phyloP scores from a whole-genome alignment of 257 asterid genomes.

The Voacanga thouarsii region DNA sequence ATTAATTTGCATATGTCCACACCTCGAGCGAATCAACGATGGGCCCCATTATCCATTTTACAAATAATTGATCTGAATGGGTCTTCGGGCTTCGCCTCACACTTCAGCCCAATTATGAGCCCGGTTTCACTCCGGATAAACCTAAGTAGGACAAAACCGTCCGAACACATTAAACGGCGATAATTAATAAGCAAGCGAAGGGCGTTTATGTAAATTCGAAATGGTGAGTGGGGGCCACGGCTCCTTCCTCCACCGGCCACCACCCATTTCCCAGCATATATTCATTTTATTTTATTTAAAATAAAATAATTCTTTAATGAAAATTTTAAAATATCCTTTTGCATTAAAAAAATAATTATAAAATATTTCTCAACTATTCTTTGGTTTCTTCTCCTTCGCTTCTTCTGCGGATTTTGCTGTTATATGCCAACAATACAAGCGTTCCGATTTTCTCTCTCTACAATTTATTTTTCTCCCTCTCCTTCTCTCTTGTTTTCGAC shows the following conservation, averaged over 20 bases:
- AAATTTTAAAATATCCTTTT: background rate
- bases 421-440: constrained; percentile 25
- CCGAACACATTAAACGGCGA: background rate
- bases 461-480: constrained; percentile 21
- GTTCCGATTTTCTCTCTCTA: constrained; percentile 22
- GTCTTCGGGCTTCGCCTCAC: background rate
- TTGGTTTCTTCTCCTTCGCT: constrained; percentile 66
- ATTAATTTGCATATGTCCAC: background rate
- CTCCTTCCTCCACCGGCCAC: constrained; percentile 14
- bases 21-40: background rate
- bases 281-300: constrained; percentile 9
- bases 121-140: background rate
- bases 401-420: constrained; percentile 60
- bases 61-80: background rate
- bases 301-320: background rate
- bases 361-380: constrained; percentile 20
- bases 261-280: constrained; percentile 10
- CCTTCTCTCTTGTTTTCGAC: constrained; percentile 44
- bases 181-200: constrained; percentile 10
- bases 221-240: constrained; percentile 7
- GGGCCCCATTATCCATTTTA: constrained; percentile 7
- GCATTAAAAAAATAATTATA: background rate
- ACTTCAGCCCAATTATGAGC: background rate
- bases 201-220: constrained; percentile 9
- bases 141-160: constrained; percentile 3